A percentile compares a stretch with the other conserved stretches of the same genome.
Conservation (phyloP, 1,139 yeast species). For the Yamadazyma oceani region DNA sequence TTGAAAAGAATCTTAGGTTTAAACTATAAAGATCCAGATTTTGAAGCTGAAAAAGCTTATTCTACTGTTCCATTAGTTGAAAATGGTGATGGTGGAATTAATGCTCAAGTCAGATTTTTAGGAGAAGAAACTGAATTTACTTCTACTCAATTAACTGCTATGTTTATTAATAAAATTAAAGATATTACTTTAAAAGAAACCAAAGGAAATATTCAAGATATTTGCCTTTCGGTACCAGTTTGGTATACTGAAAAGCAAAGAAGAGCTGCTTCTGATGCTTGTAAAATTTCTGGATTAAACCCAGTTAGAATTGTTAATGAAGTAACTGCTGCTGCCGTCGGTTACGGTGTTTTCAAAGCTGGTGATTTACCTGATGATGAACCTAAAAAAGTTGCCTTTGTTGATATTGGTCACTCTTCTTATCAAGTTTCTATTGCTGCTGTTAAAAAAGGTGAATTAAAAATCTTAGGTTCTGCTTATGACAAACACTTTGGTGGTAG, state of each 20-base stretch:
- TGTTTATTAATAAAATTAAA: slow-evolving; percentile 91
- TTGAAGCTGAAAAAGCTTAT: slow-evolving; percentile 70
- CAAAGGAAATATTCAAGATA: slow-evolving; percentile 77
- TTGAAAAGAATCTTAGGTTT: slow-evolving; percentile 90
- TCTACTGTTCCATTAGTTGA: slow-evolving; percentile 70
- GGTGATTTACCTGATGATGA: slow-evolving; percentile 92
- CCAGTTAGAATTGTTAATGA: slow-evolving; percentile 98
- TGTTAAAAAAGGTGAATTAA: slow-evolving; percentile 94
- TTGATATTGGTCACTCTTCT: slow-evolving; percentile 96
- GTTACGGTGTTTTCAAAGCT: slow-evolving; percentile 97
- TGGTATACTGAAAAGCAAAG: slow-evolving; percentile 98
- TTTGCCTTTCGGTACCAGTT: slow-evolving; percentile 92
- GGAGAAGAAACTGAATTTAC: slow-evolving; percentile 80
- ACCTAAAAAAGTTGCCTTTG: slow-evolving; percentile 85
- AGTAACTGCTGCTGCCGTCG: slow-evolving; percentile 97
- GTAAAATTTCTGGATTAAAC: slow-evolving; percentile 93
- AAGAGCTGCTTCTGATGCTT: slow-evolving; percentile 95
- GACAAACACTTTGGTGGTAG: slow-evolving; percentile 99
- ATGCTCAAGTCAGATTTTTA: slow-evolving; percentile 81
- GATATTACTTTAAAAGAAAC: slow-evolving; percentile 79
- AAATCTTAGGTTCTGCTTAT: slow-evolving; percentile 86
- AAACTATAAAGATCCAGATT: slow-evolving; percentile 72
- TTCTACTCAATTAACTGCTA: slow-evolving; percentile 88
- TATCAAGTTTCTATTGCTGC: slow-evolving; percentile 90
- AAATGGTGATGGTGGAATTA: slow-evolving; percentile 70